Evolutionary conservation across 1,284 basidiomycete genomes (phyloP).

Genomic region (Leucoagaricus sp.): DNA sequence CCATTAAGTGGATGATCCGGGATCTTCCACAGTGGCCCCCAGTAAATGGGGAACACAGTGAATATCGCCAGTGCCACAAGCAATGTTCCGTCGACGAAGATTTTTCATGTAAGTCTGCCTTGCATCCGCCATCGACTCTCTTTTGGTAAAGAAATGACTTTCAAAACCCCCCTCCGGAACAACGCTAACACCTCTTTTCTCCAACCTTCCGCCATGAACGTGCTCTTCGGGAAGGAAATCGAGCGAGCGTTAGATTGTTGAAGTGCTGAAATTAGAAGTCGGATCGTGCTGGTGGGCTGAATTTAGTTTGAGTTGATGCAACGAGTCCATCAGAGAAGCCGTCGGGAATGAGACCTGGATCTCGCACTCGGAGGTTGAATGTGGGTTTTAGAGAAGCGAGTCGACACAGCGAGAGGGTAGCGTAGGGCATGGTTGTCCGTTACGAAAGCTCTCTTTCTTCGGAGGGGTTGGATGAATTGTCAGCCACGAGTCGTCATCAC

Average conservation of each 20-base stretch:
- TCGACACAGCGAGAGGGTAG: too few relatives aligned
- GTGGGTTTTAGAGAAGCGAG: too few relatives aligned
- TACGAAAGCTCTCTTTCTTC: too few relatives aligned
- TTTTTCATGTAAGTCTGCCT: constrained; percentile 40
- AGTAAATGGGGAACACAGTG: constrained; percentile 48
- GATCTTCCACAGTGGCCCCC: constrained; percentile 49
- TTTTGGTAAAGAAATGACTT: not conserved
- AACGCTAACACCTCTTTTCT: not conserved
- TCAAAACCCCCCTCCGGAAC: too few relatives aligned
- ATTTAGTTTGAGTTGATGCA: not conserved
- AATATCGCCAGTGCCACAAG: constrained; percentile 39
- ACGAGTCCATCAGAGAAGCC: not conserved
- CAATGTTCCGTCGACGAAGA: constrained; percentile 32
- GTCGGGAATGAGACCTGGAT: too few relatives aligned
- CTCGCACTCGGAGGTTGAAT: too few relatives aligned
- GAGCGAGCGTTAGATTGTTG: not conserved
- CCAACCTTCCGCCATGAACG: not conserved
- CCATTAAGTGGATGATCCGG: constrained; percentile 38
- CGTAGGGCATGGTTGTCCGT: too few relatives aligned
- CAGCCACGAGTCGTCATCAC: not conserved
- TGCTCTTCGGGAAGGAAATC: not conserved
- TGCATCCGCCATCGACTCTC: not conserved
- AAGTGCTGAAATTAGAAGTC: not conserved
- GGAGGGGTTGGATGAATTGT: not conserved
- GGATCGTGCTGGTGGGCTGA: not conserved